Evolutionary conservation across 2,329 filamentous ascomycete genomes (phyloP), one percentile per base, ranked within the genome.

Genomic region (Ophiostoma himal-ulmi): DNA sequence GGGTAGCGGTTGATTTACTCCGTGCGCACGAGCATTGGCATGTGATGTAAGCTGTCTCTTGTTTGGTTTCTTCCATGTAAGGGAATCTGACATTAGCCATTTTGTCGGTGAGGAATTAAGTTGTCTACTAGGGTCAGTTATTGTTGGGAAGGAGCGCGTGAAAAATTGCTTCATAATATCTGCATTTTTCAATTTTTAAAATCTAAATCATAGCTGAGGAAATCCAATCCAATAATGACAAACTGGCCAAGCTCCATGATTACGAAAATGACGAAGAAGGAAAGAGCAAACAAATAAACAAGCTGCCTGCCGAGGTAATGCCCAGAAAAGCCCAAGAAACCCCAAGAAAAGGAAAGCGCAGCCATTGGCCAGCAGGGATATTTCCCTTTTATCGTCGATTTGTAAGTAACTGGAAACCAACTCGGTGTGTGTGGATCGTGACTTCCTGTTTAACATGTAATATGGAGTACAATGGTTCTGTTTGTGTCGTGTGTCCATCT

Each of bases 401-500:
- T 65, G 62, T 39, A n/a, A 39, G 20, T 41, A 36, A 22, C 20
- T 30, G 22, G 20, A 65, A n/a, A 22, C 20, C 30, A 64, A 11
- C 34, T 39, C 36, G 34, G 62, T 22, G 62, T 22, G 36, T 65
- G 62, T 65, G 62, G 62, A 65, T 65, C 62, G 36, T 36, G 36
- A 39, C 62, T 65, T 65, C 36, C 62, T 37, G 62, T 39, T 37
- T 62, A 34, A 7, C 36, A 30, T 14, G 34, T 4, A 57, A 26
- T 57, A 57, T 22, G 22, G 52, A 22, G 22, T 11, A 57, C 52
- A 26, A 60, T 34, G 54, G 54, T 7, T 22, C n/a, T 62, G 57
- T 30, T 34, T 30, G 36, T 65, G 62, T 65, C 62, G 62, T 39
- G 62, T 65, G 62, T 10, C n/a, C 36, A 64, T 62, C 30, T 60